Evolutionary conservation across 2,329 filamentous ascomycete species (phyloP), one percentile per base, ranked within the genome.

Genomic region (Exserohilum turcica): DNA sequence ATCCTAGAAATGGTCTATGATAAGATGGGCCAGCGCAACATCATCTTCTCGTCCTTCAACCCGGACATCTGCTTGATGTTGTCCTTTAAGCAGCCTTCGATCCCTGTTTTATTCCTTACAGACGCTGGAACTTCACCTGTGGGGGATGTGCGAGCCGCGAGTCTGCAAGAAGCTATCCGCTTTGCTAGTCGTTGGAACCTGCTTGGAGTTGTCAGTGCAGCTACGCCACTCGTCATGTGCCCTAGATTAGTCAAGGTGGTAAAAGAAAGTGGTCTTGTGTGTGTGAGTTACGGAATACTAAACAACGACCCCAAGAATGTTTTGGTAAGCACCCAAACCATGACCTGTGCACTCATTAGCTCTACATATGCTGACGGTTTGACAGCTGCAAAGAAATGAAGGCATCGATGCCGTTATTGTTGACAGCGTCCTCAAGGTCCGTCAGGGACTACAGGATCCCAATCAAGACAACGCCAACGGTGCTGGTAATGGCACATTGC

Each of bases 321-420:
- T 31, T 87, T 93, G 81, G 90, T 94, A 82, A 75, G 86, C 46
- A 35, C 27, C 13, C 21, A 36, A 36, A 35, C 8, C 1, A 2
- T 31, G 35, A 12, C 0, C 13, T 5, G 2, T 3, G 2, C 6
- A 7, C 8, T n/a, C n/a, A 15, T 12, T 19, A 2, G 2, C 0
- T 24, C 9, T 8, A 13, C 19, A 21, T 16, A 6, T 18, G n/a
- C 45, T 63, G 10, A 64, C 46, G 3, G 1, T n/a, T 59, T 44
- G 64, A 61, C 70, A 92, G 87, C 79, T 88, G 59, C 94, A 99
- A 86, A 91, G 95, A 8, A 90, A 91, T 48, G 91, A 97, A 76
- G 93, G 94, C 42, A 97, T 99, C 57, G 94, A 99, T 71, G 94
- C 94, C 1, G 93, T 99, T 48, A 99, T 99, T 69, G 94, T 97